A percentile compares a stretch with the other conserved stretches of the same genome.
These are phyloP conservation scores for Hypomontagnella monticulosa DNA, from an alignment of 495 filamentous ascomycete species.

Conservation along the genomic window DNA sequence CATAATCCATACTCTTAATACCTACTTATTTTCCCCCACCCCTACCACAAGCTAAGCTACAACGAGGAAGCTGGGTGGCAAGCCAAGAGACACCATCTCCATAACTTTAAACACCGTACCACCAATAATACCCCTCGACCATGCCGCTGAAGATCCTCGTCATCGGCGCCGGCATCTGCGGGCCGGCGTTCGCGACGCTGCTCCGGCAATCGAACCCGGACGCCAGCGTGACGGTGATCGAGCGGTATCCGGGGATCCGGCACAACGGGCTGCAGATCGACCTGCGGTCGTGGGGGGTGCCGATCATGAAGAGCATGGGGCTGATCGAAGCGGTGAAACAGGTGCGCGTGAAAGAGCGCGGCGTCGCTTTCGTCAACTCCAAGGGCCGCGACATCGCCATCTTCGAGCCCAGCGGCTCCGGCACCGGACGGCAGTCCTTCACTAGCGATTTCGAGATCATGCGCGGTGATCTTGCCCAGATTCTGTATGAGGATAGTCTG, in stretches of 20 bases:
- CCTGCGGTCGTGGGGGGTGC: conserved; percentile 55
- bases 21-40: too few relatives aligned
- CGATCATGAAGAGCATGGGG: conserved; percentile 60
- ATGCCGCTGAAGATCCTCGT: conserved; percentile 74
- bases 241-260: conserved; percentile 56
- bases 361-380: conserved; percentile 52
- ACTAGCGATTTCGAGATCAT: conserved; percentile 65
- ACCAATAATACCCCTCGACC: neutral
- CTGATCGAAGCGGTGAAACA: conserved; percentile 54
- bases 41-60: too few relatives aligned
- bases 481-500: conserved; percentile 58
- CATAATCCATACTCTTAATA: too few relatives aligned
- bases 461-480: conserved; percentile 57
- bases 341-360: conserved; percentile 48
- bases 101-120: too few relatives aligned
- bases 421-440: conserved; percentile 52
- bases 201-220: conserved; percentile 53
- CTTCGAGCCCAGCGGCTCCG: conserved; percentile 50
- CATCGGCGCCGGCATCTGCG: conserved; percentile 88
- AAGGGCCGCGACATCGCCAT: conserved; percentile 49
- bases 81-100: too few relatives aligned
- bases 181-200: conserved; percentile 74
- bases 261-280: conserved; percentile 61
- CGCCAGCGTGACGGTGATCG: conserved; percentile 60
- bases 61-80: too few relatives aligned